Evolutionary conservation across 108 stramenopile genomes (phyloP), one percentile per base, ranked within the genome.

Genomic region (Phaeodactylum tricornutum): DNA sequence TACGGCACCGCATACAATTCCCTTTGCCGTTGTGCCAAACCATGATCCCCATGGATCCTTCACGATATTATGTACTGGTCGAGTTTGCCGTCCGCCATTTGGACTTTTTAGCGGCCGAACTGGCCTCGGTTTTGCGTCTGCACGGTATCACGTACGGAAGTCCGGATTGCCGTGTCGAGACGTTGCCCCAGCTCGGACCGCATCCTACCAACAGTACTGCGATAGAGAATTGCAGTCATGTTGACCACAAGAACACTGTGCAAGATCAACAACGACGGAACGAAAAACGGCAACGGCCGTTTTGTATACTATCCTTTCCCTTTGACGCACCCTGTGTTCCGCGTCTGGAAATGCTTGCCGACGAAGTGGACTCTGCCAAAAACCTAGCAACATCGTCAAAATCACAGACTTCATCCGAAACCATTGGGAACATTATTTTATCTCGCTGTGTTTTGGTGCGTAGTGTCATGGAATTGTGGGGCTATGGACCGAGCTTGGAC

Each of bases 401-500:
- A 27, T 11, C 43, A 66, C 45, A 40, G 60, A 71, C 63, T 64
- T 45, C 55, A n/a, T 16, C 59, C 15, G 54, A 4, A 19, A 31
- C 16, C 7, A 58, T 35, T 34, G 57, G 39, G 0, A 33, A 38
- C 9, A 61, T 72, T 42, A 55, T 80, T 4, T 50, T 87, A 2
- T 51, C 59, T 14, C 55, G 81, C 46, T 84, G 87, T 61, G 67
- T 71, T 15, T 55, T 89, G 33, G 74, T 89, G 14, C 53, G 77
- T 15, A 70, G 75, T 33, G 82, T 84, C 15, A 47, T 84, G 11
- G 87, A 89, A 53, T 55, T 89, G 37, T 89, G 87, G 87, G 83
- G 82, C 17, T 43, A 34, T 23, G 74, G 66, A 1, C 51, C 55
- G 8, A 37, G 61, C 15, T 61, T 75, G 12, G 67, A 79, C 7